Evolutionary conservation across 1,284 basidiomycete genomes (phyloP), one percentile per base, ranked within the genome.

Genomic region (Trichosporon sp.): DNA sequence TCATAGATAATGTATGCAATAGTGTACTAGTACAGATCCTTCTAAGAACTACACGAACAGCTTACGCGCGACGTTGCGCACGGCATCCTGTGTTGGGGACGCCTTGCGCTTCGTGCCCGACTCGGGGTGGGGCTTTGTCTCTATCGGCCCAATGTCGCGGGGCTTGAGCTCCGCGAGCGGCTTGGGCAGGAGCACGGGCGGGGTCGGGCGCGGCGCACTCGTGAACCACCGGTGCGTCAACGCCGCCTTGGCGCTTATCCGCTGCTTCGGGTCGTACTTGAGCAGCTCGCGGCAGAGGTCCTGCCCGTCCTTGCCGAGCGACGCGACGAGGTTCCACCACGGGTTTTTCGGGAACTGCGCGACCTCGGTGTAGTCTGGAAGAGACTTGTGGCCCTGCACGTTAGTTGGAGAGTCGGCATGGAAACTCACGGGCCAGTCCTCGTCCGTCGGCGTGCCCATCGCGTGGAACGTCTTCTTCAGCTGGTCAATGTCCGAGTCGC

Each of bases 401-500:
- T 67, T 48, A 69, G 70, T 59, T 64, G 16, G 1, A 11, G 61
- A 16, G 61, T 38, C 14, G 11, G 19, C 43, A 32, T 1, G 43
- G 32, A 7, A 19, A 81, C 88, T 70, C 83, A 95, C 92, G 0
- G 96, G 96, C 97, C 97, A 99, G 32, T 98, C 96, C 68, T 93
- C 90, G 78, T 98, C 95, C 0, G 93, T 93, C 0, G 97, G 97
- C 4, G 95, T 96, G 0, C 97, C 97, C 19, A 99, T 87, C 0
- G 96, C 96, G 54, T 92, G 90, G 81, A 97, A 98, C 72, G 91
- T 98, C 37, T 92, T 94, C 78, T 94, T 96, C 32, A 99, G 85
- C 82, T 99, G 97, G 79, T 98, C 96, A 87, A 98, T 91, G 80
- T 99, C 97, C 68, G 90, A 92, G 77, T 98, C 95, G 11, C 97